Percentiles rank a stretch among this genome's conserved stretches.
phyloP scores from a whole-genome alignment of 192 early-diverging fungal species.

The Entomortierella parvispora region DNA sequence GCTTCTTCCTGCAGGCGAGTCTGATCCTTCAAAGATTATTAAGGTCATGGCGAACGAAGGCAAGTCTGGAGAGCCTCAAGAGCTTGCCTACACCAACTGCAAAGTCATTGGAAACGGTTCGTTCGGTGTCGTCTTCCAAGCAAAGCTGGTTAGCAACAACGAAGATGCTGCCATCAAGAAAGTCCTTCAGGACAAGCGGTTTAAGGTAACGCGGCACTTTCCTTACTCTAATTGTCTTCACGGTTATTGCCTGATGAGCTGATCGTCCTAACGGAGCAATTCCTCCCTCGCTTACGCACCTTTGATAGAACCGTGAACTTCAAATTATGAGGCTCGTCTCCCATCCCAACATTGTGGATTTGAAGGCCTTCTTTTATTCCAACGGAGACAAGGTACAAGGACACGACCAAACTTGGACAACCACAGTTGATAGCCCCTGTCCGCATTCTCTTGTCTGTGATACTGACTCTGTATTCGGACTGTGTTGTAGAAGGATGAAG shows the following conservation, averaged over 20 bases:
- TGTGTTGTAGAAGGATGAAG: constrained; percentile 81
- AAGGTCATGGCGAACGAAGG: constrained; percentile 88
- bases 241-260: background rate
- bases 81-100: constrained; percentile 91
- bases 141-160: constrained; percentile 79
- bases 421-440: background rate
- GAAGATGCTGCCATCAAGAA: constrained; percentile 98
- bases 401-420: background rate
- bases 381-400: constrained; percentile 83
- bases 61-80: constrained; percentile 83
- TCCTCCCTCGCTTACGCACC: constrained; percentile 11
- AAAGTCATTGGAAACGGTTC: constrained; percentile 97
- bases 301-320: constrained; percentile 84
- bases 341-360: constrained; percentile 93
- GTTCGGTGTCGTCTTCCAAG: constrained; percentile 98
- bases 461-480: background rate
- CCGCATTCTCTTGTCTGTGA: background rate
- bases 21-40: constrained; percentile 74
- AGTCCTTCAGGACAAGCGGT: constrained; percentile 97
- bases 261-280: constrained; percentile 11
- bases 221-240: constrained; percentile 5
- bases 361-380: constrained; percentile 95
- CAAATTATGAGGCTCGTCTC: constrained; percentile 93
- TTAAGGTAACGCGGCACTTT: constrained; percentile 75
- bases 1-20: constrained; percentile 34